Percentiles rank a stretch among this genome's conserved stretches.
phyloP scores from a whole-genome alignment of 768 basidiomycete genomes.

The Hericium alpestre region DNA sequence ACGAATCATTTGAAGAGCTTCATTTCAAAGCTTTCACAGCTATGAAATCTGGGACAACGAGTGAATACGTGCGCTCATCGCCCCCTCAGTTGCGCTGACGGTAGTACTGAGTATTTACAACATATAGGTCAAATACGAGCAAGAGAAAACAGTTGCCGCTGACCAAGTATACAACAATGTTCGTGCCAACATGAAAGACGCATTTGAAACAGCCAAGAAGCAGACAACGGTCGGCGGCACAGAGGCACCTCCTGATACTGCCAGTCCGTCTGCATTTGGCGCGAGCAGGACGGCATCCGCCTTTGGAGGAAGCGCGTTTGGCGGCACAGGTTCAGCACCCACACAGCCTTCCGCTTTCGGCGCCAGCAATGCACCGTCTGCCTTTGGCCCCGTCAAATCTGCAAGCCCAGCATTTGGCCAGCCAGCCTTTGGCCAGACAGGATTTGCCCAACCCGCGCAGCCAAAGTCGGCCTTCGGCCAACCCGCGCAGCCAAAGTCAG shows the following conservation, averaged over 20 bases:
- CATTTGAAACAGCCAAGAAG: slow-evolving; percentile 41
- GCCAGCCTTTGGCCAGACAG: slow-evolving; percentile 19
- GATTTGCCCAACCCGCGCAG: slow-evolving; percentile 6
- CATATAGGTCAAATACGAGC: slow-evolving; percentile 42
- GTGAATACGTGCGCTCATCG: slow-evolving; percentile 53
- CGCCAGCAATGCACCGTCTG: slow-evolving; percentile 21
- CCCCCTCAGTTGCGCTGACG: not conserved
- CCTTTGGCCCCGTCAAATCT: slow-evolving; percentile 22
- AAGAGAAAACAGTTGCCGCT: slow-evolving; percentile 38
- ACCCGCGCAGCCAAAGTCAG: slow-evolving; percentile 6
- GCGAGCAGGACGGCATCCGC: not conserved
- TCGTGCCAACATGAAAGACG: slow-evolving; percentile 23
- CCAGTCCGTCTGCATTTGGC: not conserved
- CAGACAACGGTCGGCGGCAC: slow-evolving; percentile 23
- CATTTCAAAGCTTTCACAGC: slow-evolving; percentile 51
- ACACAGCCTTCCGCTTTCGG: slow-evolving; percentile 28
- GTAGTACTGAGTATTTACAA: not conserved
- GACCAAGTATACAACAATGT: slow-evolving; percentile 37
- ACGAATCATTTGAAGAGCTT: slow-evolving; percentile 70
- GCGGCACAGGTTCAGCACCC: slow-evolving; percentile 14
- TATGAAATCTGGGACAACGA: slow-evolving; percentile 36
- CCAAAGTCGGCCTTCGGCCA: slow-evolving; percentile 24
- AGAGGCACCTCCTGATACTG: not conserved
- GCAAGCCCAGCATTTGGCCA: slow-evolving; percentile 12
- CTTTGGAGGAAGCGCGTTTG: not conserved